A percentile compares a stretch with the other conserved stretches of the same genome.
Conservation (phyloP, 371 early-diverging fungal genomes). For the Apophysomyces sp. region DNA sequence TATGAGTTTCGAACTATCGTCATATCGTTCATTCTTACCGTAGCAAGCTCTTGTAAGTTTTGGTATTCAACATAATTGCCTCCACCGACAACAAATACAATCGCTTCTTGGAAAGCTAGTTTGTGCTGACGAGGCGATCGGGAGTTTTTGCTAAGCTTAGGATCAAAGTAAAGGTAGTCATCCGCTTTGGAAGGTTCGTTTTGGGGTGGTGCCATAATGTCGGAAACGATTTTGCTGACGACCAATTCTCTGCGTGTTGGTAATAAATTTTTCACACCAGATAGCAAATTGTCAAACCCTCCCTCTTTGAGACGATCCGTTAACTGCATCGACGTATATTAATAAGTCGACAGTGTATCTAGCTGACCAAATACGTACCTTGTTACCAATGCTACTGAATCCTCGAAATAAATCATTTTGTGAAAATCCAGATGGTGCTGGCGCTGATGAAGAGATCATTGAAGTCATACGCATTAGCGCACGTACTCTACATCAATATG, state of each 20-base stretch:
- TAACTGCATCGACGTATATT: slow-evolving; percentile 42
- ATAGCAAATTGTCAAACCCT: slow-evolving; percentile 83
- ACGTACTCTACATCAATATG: slow-evolving; percentile 52
- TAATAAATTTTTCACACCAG: slow-evolving; percentile 94
- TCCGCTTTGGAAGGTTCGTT: slow-evolving; percentile 65
- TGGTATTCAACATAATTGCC: slow-evolving; percentile 96
- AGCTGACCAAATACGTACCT: slow-evolving; percentile 56
- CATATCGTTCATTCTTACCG: slow-evolving; percentile 38
- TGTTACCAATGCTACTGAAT: slow-evolving; percentile 85
- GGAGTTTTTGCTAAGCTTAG: slow-evolving; percentile 62
- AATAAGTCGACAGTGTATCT: neutral
- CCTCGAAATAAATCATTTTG: slow-evolving; percentile 58
- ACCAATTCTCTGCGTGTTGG: slow-evolving; percentile 88
- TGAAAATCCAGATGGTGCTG: slow-evolving; percentile 50
- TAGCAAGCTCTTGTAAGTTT: slow-evolving; percentile 86
- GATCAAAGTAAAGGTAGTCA: slow-evolving; percentile 88
- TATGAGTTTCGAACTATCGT: neutral
- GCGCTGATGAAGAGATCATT: slow-evolving; percentile 50
- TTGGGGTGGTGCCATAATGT: slow-evolving; percentile 74
- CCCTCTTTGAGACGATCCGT: slow-evolving; percentile 78
- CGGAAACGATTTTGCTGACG: slow-evolving; percentile 81
- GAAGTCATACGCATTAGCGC: slow-evolving; percentile 70
- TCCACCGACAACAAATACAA: slow-evolving; percentile 97
- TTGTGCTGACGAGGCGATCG: slow-evolving; percentile 53
- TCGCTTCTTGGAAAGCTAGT: slow-evolving; percentile 79